These are phyloP conservation scores for Apiospora koreana DNA, from an alignment of 2,329 filamentous ascomycete species.

Conservation along the genomic window DNA sequence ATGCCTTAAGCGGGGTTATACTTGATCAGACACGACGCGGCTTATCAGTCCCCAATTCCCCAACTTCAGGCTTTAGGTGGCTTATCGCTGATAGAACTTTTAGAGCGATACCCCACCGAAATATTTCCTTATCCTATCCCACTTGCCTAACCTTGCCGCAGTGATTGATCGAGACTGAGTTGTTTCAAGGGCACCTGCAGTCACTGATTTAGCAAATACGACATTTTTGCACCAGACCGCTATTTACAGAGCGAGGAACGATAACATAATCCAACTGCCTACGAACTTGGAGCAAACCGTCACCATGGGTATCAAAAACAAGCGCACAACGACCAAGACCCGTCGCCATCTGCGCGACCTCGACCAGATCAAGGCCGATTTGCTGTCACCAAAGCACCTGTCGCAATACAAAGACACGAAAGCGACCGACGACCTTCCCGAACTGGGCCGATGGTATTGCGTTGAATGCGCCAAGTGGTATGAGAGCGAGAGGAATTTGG, in stretches of 20 bases:
- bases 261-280: background rate
- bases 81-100: constrained; percentile 9
- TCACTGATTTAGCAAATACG: background rate
- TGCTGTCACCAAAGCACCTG: constrained; percentile 78
- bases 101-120: constrained; percentile 6
- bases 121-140: constrained; percentile 9
- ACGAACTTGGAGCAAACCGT: background rate
- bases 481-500: constrained; percentile 77
- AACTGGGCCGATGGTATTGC: constrained; percentile 84
- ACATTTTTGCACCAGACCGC: background rate
- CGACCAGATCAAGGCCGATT: constrained; percentile 87
- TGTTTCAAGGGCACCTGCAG: too few species aligned
- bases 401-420: constrained; percentile 77
- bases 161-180: background rate
- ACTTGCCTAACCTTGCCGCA: background rate
- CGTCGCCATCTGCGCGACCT: constrained; percentile 77
- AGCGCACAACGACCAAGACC: constrained; percentile 71
- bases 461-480: constrained; percentile 96
- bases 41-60: background rate
- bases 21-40: too few species aligned
- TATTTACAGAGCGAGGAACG: background rate
- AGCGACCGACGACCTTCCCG: constrained; percentile 82
- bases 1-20: too few species aligned
- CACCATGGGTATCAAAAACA: constrained; percentile 69
- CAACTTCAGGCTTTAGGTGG: background rate